These are phyloP conservation scores for Neobulgaria alba DNA, from an alignment of 2,329 filamentous ascomycete species.

Conservation along the genomic window DNA sequence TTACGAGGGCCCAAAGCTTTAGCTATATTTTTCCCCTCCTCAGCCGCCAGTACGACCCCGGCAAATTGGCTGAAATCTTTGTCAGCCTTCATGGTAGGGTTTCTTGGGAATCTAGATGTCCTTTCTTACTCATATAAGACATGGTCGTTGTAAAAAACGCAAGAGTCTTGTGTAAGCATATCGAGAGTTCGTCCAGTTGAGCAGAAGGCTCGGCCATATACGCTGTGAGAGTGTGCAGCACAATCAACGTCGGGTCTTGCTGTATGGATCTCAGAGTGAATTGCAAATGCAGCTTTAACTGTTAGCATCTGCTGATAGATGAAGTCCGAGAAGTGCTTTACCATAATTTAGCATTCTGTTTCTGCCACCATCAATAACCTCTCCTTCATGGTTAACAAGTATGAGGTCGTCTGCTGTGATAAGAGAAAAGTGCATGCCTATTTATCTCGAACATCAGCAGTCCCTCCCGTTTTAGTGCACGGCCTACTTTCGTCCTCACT, in stretches of 20 bases:
- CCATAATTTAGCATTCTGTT: conserved; percentile 15
- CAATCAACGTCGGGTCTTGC: conserved; percentile 47
- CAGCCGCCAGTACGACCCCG: conserved; percentile 41
- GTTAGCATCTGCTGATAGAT: too few relatives aligned
- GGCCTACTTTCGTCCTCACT: conserved; percentile 39
- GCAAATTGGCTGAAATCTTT: conserved; percentile 37
- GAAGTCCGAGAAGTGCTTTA: too few relatives aligned
- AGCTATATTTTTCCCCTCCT: conserved; percentile 42
- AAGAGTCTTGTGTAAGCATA: conserved; percentile 48
- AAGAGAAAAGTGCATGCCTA: conserved; percentile 29
- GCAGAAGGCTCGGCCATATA: conserved; percentile 51
- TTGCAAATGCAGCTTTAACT: conserved; percentile 48
- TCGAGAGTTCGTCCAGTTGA: conserved; percentile 49
- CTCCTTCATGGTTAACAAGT: conserved; percentile 49
- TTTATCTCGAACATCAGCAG: background rate
- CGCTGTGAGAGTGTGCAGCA: conserved; percentile 46
- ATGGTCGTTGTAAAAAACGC: conserved; percentile 37
- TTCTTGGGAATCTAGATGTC: background rate
- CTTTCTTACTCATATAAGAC: conserved; percentile 31
- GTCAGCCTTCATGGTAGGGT: conserved; percentile 1
- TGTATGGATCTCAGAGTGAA: conserved; percentile 46
- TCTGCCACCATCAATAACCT: conserved; percentile 52
- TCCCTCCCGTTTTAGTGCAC: too few relatives aligned
- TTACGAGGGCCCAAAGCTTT: conserved; percentile 37
- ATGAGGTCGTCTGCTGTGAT: conserved; percentile 51